A percentile compares a stretch with the other conserved stretches of the same genome.
Evolutionary conservation across 208 protist genomes (phyloP).

Genomic region (Vickermania spadyakhi): DNA sequence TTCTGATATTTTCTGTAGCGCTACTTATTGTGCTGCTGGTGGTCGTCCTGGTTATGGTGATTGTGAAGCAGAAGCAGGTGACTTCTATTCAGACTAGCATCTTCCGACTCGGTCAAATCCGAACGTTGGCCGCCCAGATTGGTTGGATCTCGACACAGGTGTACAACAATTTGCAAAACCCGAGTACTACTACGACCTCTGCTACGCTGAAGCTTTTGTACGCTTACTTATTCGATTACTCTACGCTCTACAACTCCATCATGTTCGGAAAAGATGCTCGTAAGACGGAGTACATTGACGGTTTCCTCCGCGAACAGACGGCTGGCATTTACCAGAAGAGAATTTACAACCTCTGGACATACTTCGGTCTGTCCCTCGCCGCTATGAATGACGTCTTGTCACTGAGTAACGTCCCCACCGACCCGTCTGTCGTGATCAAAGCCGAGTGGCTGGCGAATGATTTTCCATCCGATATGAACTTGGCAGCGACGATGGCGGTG

Average conservation of each 20-base stretch:
- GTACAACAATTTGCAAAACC: background rate
- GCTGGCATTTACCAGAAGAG: background rate
- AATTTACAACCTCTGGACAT: conserved; percentile 4
- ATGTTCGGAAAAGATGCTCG: conserved; percentile 4
- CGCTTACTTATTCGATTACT: conserved; percentile 5
- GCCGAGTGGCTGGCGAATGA: background rate
- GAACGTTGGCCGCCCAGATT: conserved; percentile 6
- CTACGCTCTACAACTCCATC: conserved; percentile 6
- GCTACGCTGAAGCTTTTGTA: background rate
- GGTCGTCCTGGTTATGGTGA: conserved; percentile 4
- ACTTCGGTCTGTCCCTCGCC: conserved; percentile 1
- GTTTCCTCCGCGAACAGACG: background rate
- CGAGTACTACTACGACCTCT: background rate
- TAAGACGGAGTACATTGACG: background rate
- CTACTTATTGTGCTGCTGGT: conserved; percentile 1
- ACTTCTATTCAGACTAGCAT: background rate
- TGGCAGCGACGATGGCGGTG: background rate
- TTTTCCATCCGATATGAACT: background rate
- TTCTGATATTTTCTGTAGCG: background rate
- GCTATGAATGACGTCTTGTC: conserved; percentile 1
- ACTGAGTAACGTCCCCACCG: background rate
- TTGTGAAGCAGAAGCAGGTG: conserved; percentile 1
- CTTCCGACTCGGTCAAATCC: conserved; percentile 5
- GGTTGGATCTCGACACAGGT: background rate
- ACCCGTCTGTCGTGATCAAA: background rate